Evolutionary conservation across 1,139 yeast genomes (phyloP).

Genomic region (Scheffersomyces cryptocercus): DNA sequence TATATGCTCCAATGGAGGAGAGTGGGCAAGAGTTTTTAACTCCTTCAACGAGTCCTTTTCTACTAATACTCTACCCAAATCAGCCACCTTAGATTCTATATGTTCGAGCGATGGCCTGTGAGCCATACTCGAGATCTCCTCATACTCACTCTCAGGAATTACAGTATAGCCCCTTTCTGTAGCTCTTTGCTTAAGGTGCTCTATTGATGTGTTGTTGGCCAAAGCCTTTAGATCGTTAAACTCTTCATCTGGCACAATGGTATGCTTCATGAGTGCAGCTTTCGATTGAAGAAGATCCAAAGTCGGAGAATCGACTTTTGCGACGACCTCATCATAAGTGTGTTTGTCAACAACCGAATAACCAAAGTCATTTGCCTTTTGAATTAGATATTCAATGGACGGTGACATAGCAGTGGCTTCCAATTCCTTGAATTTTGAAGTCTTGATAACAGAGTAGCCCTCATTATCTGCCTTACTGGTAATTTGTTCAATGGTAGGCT

Average conservation of each 20-base stretch:
- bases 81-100: constrained; percentile 8
- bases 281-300: constrained; percentile 21
- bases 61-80: constrained; percentile 11
- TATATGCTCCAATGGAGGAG: constrained; percentile 16
- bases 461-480: constrained; percentile 13
- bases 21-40: constrained; percentile 13
- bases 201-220: constrained; percentile 15
- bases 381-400: neutral
- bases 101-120: constrained; percentile 12
- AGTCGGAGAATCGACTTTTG: constrained; percentile 16
- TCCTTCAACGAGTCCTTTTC: constrained; percentile 18
- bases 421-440: constrained; percentile 16
- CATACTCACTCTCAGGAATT: constrained; percentile 10
- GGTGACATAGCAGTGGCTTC: constrained; percentile 5
- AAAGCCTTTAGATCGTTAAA: constrained; percentile 8
- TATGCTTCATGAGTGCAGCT: constrained; percentile 14
- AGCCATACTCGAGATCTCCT: constrained; percentile 11
- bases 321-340: neutral
- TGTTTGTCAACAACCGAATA: neutral
- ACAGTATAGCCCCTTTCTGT: constrained; percentile 2
- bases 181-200: constrained; percentile 12
- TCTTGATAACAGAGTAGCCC: constrained; percentile 13
- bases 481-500: constrained; percentile 19
- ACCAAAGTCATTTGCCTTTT: constrained; percentile 2
- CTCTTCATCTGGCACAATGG: constrained; percentile 17